These are phyloP conservation scores for Annulohypoxylon truncatum DNA, from an alignment of 2,329 filamentous ascomycete species.

Conservation along the genomic window DNA sequence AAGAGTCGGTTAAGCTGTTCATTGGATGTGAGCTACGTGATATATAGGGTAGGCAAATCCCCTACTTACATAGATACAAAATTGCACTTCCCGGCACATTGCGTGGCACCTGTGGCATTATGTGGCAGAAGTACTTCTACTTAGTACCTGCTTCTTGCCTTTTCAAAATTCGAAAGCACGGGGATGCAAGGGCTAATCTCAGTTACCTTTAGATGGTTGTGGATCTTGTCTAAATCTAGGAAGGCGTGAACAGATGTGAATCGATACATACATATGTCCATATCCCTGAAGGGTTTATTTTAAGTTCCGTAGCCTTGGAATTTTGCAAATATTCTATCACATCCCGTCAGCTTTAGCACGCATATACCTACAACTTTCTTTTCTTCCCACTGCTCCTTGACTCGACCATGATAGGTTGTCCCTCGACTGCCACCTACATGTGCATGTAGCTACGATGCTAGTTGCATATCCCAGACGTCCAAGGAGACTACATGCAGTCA, in stretches of 20 bases:
- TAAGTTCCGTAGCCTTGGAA: neutral
- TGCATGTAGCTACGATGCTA: neutral
- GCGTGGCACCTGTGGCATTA: neutral
- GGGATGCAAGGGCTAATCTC: slow-evolving; percentile 1
- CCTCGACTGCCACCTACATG: neutral
- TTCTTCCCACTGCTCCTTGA: neutral
- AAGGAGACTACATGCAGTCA: neutral
- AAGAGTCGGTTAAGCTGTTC: slow-evolving; percentile 12
- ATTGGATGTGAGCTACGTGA: slow-evolving; percentile 22
- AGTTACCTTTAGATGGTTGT: slow-evolving; percentile 13
- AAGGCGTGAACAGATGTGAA: neutral
- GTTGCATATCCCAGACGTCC: neutral
- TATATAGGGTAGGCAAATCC: slow-evolving; percentile 6
- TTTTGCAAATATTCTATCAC: neutral
- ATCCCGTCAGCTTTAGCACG: neutral
- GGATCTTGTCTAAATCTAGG: slow-evolving; percentile 5
- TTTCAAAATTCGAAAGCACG: neutral
- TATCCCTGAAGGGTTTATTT: neutral
- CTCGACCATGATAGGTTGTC: neutral
- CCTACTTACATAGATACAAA: slow-evolving; percentile 3
- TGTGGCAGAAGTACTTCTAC: neutral
- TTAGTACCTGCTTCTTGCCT: neutral
- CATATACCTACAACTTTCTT: neutral
- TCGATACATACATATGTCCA: neutral
- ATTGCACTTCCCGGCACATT: slow-evolving; percentile 14